These are phyloP conservation scores for Paramecium octaurelia DNA, from an alignment of 73 alveolate species.

Conservation along the genomic window DNA sequence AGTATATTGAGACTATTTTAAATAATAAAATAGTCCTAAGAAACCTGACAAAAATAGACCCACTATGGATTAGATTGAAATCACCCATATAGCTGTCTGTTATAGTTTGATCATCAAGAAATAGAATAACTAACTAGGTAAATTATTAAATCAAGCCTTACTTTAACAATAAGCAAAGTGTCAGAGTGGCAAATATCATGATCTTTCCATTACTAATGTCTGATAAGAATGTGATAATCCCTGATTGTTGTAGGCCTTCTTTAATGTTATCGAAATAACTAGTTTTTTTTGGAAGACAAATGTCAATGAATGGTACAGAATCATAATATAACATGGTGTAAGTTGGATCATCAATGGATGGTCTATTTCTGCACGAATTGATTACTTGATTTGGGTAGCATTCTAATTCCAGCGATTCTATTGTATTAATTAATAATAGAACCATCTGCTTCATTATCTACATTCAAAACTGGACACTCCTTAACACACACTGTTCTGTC, in stretches of 20 bases:
- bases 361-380: constrained; percentile 31
- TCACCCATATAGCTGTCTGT: background rate
- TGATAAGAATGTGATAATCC: background rate
- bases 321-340: background rate
- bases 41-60: background rate
- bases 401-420: background rate
- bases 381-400: background rate
- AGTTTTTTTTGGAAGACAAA: background rate
- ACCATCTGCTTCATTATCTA: background rate
- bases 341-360: background rate
- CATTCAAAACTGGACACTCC: background rate
- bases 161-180: background rate
- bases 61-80: background rate
- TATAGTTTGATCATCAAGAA: background rate
- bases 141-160: background rate
- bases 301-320: background rate
- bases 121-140: background rate
- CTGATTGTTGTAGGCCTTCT: background rate
- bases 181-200: background rate
- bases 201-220: constrained; percentile 13
- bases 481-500: background rate
- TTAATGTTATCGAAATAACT: background rate
- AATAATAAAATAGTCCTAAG: background rate
- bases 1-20: background rate
- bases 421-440: background rate